Conservation (phyloP, 2,329 filamentous ascomycete genomes). For the Penicillium expansum region DNA sequence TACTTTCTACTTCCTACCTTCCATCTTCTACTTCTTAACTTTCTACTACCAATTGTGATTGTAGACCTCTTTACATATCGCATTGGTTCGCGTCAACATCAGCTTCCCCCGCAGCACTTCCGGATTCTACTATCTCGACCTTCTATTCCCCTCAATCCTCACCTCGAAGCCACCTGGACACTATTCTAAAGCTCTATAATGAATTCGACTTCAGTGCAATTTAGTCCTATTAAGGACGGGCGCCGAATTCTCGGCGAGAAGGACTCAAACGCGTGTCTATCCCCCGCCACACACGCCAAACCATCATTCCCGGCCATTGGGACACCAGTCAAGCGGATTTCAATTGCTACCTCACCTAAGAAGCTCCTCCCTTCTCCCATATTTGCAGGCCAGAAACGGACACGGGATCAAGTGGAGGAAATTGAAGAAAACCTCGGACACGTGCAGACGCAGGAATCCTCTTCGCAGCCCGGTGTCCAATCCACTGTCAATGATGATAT, state of each 20-base stretch:
- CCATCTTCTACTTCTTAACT: not conserved
- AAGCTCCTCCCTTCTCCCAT: conserved; percentile 34
- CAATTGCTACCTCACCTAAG: conserved; percentile 27
- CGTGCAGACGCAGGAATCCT: conserved; percentile 17
- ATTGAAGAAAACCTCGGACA: conserved; percentile 23
- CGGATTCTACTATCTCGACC: not conserved
- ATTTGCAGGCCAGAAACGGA: conserved; percentile 42
- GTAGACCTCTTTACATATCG: not conserved
- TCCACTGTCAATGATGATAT: conserved; percentile 16
- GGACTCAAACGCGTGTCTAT: conserved; percentile 42
- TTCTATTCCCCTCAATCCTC: conserved; percentile 3
- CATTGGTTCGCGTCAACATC: not conserved
- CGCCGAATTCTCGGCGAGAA: conserved; percentile 44
- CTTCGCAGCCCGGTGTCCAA: conserved; percentile 10
- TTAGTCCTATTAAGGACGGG: conserved; percentile 37
- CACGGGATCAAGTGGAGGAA: conserved; percentile 40
- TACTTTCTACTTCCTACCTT: not conserved
- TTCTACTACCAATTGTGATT: not conserved
- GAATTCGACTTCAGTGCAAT: conserved; percentile 23
- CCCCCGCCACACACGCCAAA: conserved; percentile 28
- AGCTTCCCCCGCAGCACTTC: conserved; percentile 1
- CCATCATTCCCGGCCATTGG: conserved; percentile 16
- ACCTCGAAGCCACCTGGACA: not conserved
- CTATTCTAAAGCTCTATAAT: conserved; percentile 14
- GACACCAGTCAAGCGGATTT: conserved; percentile 31